Percentiles rank a stretch among this genome's conserved stretches.
phyloP scores from a whole-genome alignment of 495 filamentous ascomycete species.

The Penicillium pulvis region DNA sequence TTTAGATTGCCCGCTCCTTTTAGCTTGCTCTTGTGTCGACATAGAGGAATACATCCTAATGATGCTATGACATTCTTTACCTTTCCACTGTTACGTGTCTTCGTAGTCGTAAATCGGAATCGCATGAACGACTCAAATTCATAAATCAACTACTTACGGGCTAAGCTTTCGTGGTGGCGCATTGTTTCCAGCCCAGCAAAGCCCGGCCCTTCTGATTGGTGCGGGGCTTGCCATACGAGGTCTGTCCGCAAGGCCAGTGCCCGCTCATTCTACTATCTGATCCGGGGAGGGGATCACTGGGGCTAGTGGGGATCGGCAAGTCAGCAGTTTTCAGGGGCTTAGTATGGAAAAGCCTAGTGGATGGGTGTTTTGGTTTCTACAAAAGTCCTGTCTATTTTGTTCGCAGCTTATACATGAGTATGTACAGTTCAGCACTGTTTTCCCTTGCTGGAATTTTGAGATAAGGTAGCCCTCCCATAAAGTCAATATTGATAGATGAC shows the following conservation, averaged over 20 bases:
- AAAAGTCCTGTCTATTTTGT: no score
- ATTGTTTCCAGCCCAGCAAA: neutral
- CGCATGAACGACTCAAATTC: neutral
- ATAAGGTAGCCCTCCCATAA: no score
- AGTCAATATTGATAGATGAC: no score
- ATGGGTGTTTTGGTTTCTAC: no score
- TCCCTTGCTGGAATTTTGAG: no score
- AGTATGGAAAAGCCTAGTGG: neutral
- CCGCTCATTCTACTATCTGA: conserved; percentile 3
- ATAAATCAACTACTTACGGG: neutral
- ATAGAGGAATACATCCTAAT: conserved; percentile 32
- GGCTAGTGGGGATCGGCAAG: conserved; percentile 6
- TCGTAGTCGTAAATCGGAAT: neutral
- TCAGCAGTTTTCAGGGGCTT: neutral
- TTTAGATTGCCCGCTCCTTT: conserved; percentile 22
- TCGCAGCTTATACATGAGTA: no score
- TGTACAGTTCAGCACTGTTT: no score
- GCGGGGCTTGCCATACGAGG: conserved; percentile 4
- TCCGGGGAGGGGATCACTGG: neutral
- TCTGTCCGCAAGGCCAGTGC: conserved; percentile 5
- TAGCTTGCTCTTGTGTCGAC: conserved; percentile 18
- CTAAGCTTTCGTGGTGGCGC: neutral
- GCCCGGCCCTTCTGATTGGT: conserved; percentile 7
- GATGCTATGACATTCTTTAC: conserved; percentile 26
- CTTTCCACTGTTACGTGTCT: neutral